These are phyloP conservation scores for Melanopsichium pennsylvanicum DNA, from an alignment of 1,284 basidiomycete species.

Conservation along the genomic window DNA sequence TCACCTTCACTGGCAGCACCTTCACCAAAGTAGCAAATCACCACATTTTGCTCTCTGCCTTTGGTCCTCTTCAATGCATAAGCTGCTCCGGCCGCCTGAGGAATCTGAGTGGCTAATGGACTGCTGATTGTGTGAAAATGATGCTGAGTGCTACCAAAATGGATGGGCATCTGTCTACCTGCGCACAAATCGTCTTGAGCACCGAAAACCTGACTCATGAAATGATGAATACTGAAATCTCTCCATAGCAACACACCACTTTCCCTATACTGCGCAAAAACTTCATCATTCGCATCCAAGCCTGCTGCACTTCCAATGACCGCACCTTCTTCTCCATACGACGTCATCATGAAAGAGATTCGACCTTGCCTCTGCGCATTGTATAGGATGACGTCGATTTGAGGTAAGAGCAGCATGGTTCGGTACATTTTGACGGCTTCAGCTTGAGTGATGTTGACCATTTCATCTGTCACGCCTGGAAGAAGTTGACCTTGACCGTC, in stretches of 20 bases:
- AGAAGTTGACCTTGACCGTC: conserved; percentile 52
- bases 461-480: conserved; percentile 48
- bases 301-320: conserved; percentile 89
- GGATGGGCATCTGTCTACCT: conserved; percentile 67
- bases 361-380: conserved; percentile 92
- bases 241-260: conserved; percentile 88
- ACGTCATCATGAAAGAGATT: conserved; percentile 85
- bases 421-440: conserved; percentile 57
- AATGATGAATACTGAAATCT: conserved; percentile 71
- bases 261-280: conserved; percentile 71
- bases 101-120: conserved; percentile 92
- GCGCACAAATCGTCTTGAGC: conserved; percentile 51
- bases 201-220: conserved; percentile 58
- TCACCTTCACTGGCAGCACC: conserved; percentile 72
- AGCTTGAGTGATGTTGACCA: conserved; percentile 41
- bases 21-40: conserved; percentile 88
- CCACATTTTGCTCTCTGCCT: conserved; percentile 72
- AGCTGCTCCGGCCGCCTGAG: conserved; percentile 90
- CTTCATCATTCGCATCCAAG: conserved; percentile 80
- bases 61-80: conserved; percentile 86
- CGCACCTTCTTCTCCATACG: conserved; percentile 87
- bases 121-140: conserved; percentile 95
- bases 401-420: conserved; percentile 72
- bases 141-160: conserved; percentile 82
- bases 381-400: conserved; percentile 85